Evolutionary conservation across 148 eudicot genomes (phyloP), one percentile per base, ranked within the genome.

Genomic region (Camellia granthamiana): DNA sequence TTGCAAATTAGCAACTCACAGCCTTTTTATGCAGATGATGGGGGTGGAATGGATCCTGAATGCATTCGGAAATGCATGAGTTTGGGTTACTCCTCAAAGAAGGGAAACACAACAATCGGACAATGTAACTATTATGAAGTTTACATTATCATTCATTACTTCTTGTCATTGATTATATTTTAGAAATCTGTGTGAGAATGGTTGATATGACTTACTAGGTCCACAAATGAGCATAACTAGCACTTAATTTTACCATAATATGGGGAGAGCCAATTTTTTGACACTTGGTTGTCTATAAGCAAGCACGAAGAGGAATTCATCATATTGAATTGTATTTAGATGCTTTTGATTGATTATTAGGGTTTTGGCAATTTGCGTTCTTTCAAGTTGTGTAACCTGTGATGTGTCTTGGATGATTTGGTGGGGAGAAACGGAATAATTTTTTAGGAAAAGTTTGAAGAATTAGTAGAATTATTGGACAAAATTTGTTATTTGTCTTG

Each of bases 31-130:
- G 77, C 87, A 95, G 99, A 95, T 87, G 97, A 95, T 84, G 99
- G 99, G 42, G 97, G 99, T 44, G 99, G 99, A 78, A 95, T 95
- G 99, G 89, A 93, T 89, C 97, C 99, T 30, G 97, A 92, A 14
- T 74, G 90, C 80, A 84, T 95, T 55, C 89, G 97, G 73, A 95
- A 92, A 85, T 95, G 99, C 85, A 95, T 95, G 99, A 93, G 99
- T 88, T 88, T 95, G 87, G 99, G 99, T 60, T 95, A 95, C 86
- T 95, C 99, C 38, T 90, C 97, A 69, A 95, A 95, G 89, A 92
- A 85, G 80, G 75, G 93, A 70, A 95, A 93, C 80, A 88, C 87
- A 75, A 95, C 97, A 43, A 95, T 95, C 75, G 99, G 99, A 69
- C 97, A 95, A 78, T 95, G 99, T 95, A 84, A 92, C 84, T 83